Evolutionary conservation across 345 rosid genomes (phyloP), one percentile per base, ranked within the genome.

Genomic region (Eutrema japonicum): DNA sequence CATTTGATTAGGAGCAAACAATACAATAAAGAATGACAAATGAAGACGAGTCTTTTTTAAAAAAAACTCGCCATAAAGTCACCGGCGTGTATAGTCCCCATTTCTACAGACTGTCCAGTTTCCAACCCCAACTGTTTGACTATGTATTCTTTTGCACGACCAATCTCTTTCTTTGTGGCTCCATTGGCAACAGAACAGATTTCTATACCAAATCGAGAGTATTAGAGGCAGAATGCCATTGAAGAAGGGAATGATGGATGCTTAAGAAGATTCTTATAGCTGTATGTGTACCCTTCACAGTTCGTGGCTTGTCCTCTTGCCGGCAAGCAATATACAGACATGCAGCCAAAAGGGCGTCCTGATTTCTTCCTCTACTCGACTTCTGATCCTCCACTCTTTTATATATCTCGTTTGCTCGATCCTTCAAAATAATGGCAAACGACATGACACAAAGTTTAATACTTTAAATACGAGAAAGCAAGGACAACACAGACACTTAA

Each of bases 281-380:
- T 13, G 48, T 35, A 33, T 26, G 79, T 48, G 77, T 91, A 93
- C 98, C 98, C 88, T 93, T 93, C 38, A 93, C 97, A 13, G 98
- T 93, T 57, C 97, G 91, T 16, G 97, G 96, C 78, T 93, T 93
- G 78, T 89, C 96, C 77, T 93, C 98, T 76, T 87, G 98, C 74
- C 97, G 84, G 69, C 98, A 93, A 78, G 98, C 98, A 72, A 93
- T 93, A 80, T 91, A 93, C 53, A 93, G 86, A 83, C 98, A 93
- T 69, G 98, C 98, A 79, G 98, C 98, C 87, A 93, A 81, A 66
- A 93, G 79, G 10, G 98, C 98, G 58, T 93, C 98, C 83, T 93
- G 98, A 81, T 93, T 93, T 82, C 98, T 88, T 82, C 97, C 98
- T 85, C 97, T 89, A 60, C 96, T 93, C 61, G 98, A 93, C 78